Evolutionary conservation across 1,284 basidiomycete species (phyloP).

Genomic region (Anthracocystis setariae): DNA sequence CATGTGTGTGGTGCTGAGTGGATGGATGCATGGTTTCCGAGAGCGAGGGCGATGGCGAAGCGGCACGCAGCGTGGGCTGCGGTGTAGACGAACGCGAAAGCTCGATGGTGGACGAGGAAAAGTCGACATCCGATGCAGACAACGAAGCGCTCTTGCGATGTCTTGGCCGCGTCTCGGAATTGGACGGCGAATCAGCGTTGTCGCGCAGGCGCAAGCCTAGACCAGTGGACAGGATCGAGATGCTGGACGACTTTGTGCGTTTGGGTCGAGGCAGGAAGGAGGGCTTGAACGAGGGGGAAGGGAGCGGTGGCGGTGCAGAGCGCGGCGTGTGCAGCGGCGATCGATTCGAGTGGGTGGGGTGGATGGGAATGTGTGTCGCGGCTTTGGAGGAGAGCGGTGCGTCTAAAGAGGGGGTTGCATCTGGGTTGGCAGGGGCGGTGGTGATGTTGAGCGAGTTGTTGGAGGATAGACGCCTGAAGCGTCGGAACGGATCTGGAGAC

Average conservation of each 20-base stretch:
- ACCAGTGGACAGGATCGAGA: constrained; percentile 41
- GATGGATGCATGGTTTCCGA: constrained; percentile 20
- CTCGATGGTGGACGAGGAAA: constrained; percentile 15
- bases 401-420: constrained; percentile 20
- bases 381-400: background rate
- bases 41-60: constrained; percentile 35
- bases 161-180: constrained; percentile 4
- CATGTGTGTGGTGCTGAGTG: background rate
- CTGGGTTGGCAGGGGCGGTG: constrained; percentile 17
- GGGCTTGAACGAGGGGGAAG: constrained; percentile 36
- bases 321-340: constrained; percentile 10
- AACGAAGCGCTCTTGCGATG: constrained; percentile 40
- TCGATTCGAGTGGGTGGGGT: background rate
- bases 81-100: constrained; percentile 19
- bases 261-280: constrained; percentile 20
- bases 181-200: background rate
- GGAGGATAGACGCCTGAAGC: constrained; percentile 41
- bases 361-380: constrained; percentile 7
- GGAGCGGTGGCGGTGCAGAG: constrained; percentile 35
- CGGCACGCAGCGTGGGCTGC: constrained; percentile 19
- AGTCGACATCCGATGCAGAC: constrained; percentile 32
- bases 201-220: constrained; percentile 22
- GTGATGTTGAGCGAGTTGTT: constrained; percentile 34
- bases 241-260: constrained; percentile 46
- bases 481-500: constrained; percentile 49